phyloP scores from a whole-genome alignment of 2,329 filamentous ascomycete species.

The Sporothrix protearum region DNA sequence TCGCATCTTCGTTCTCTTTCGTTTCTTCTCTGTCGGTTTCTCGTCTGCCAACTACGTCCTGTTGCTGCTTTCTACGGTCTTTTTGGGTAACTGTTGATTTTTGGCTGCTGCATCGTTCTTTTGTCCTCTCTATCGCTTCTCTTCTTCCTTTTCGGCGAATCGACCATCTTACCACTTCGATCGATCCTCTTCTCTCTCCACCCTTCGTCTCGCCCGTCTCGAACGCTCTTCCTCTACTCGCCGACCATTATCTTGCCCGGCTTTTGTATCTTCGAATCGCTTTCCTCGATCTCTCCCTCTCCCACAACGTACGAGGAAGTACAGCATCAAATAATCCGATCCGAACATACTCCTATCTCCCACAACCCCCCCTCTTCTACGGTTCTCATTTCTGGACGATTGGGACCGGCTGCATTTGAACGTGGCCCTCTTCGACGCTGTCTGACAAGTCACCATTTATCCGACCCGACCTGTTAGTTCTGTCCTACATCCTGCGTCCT shows the following conservation, averaged over 20 bases:
- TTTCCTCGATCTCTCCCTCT: neutral
- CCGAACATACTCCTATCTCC: neutral
- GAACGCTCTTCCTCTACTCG: neutral
- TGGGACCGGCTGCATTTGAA: conserved; percentile 19
- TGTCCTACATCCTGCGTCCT: conserved; percentile 15
- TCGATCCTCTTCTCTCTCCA: neutral
- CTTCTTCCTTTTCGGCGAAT: neutral
- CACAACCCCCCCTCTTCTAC: too few species aligned
- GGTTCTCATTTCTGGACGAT: conserved; percentile 15
- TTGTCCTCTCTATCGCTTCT: conserved; percentile 4
- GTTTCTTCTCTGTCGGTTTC: neutral
- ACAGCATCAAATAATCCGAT: neutral
- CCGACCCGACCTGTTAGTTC: conserved; percentile 17
- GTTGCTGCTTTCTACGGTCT: neutral
- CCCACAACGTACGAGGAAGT: neutral
- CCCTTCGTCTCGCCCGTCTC: neutral
- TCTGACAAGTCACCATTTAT: conserved; percentile 18
- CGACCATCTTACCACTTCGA: neutral
- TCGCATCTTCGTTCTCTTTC: conserved; percentile 3
- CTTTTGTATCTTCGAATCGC: neutral
- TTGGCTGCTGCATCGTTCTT: neutral
- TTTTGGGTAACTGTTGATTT: neutral
- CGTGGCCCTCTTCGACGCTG: conserved; percentile 22
- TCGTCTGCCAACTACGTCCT: neutral
- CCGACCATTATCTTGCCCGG: neutral